Conservation (phyloP, 108 stramenopile genomes). For the Fistulifera pelliculosa region DNA sequence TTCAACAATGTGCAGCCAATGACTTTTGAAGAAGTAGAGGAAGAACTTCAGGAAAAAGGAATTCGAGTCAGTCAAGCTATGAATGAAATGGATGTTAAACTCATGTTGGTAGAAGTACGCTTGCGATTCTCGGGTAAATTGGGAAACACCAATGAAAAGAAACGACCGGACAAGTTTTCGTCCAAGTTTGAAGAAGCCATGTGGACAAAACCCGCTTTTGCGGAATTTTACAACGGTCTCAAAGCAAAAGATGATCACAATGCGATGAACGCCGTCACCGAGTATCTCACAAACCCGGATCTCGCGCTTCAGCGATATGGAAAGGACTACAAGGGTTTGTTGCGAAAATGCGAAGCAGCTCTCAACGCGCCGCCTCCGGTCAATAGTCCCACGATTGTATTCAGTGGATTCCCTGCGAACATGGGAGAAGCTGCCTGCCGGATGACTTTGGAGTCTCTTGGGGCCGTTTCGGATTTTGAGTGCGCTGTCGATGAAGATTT, state of each 20-base stretch:
- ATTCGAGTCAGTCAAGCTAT: constrained; percentile 61
- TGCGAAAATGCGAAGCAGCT: constrained; percentile 47
- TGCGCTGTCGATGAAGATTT: constrained; percentile 51
- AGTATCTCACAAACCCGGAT: constrained; percentile 62
- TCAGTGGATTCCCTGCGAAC: constrained; percentile 79
- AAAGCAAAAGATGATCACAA: constrained; percentile 69
- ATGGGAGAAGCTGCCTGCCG: constrained; percentile 71
- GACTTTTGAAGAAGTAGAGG: constrained; percentile 73
- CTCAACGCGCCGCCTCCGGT: constrained; percentile 64
- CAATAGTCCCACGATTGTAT: constrained; percentile 50
- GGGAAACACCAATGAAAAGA: constrained; percentile 14
- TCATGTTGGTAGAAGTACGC: constrained; percentile 78
- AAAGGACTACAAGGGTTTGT: constrained; percentile 36
- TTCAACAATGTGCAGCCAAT: constrained; percentile 61
- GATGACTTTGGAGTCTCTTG: constrained; percentile 81
- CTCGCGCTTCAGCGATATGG: constrained; percentile 49
- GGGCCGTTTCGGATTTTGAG: constrained; percentile 56
- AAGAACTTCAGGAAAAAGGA: constrained; percentile 55
- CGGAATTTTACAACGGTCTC: constrained; percentile 48
- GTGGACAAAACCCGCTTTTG: constrained; percentile 75
- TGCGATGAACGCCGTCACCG: constrained; percentile 65
- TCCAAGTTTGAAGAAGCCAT: constrained; percentile 77
- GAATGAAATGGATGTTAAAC: constrained; percentile 77
- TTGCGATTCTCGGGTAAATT: constrained; percentile 42
- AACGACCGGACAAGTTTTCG: constrained; percentile 45